Evolutionary conservation across 345 rosid genomes (phyloP).

Genomic region (Eucalyptus globulus): DNA sequence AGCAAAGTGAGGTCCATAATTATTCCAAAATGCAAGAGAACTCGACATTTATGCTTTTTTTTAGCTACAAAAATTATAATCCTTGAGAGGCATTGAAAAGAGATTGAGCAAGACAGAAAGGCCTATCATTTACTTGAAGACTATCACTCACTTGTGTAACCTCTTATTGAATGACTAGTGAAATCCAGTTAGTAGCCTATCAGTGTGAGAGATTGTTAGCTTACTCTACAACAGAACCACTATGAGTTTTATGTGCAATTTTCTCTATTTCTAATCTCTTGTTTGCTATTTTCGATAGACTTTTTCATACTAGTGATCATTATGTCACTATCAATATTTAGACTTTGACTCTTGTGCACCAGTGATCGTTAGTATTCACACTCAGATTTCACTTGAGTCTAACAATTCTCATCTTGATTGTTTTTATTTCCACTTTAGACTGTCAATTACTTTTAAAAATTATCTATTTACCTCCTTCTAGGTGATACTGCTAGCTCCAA

Average conservation of each 20-base stretch:
- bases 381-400: not conserved
- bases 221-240: not conserved
- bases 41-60: not conserved
- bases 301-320: not conserved
- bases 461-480: too few species aligned
- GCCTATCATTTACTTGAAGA: not conserved
- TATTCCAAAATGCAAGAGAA: not conserved
- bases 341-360: too few species aligned
- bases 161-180: not conserved
- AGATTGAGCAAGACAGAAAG: too few species aligned
- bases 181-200: too few species aligned
- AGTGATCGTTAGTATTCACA: too few species aligned
- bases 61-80: not conserved
- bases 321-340: not conserved
- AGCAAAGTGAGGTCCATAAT: not conserved
- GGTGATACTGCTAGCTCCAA: not conserved
- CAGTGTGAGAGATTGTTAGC: accelerated
- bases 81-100: not conserved
- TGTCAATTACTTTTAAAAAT: not conserved
- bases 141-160: too few species aligned
- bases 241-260: too few species aligned
- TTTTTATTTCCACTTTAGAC: too few species aligned
- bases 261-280: too few species aligned
- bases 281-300: not conserved
- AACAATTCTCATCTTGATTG: not conserved